phyloP scores from a whole-genome alignment of 768 basidiomycete species.

The Boletus tomentosulus region DNA sequence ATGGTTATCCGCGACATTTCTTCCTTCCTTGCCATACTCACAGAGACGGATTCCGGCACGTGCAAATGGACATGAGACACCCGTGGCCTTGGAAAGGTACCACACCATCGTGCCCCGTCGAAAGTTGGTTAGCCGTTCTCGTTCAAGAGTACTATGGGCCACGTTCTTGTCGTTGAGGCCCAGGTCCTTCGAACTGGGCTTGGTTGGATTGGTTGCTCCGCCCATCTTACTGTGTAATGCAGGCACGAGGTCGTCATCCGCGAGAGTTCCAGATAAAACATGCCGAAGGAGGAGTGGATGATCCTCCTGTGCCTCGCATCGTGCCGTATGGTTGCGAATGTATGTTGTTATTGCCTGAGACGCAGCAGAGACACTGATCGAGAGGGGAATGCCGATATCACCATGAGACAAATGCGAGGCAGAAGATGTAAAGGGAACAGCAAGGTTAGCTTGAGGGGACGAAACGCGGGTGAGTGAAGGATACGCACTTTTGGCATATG shows the following conservation, averaged over 20 bases:
- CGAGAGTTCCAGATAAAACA: conserved; percentile 62
- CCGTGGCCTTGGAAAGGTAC: conserved; percentile 74
- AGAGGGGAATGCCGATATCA: conserved; percentile 2
- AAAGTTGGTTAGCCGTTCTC: conserved; percentile 60
- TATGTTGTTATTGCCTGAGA: conserved; percentile 83
- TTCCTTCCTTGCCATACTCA: conserved; percentile 57
- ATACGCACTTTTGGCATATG: conserved; percentile 68
- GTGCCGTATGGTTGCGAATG: conserved; percentile 66
- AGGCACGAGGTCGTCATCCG: conserved; percentile 70
- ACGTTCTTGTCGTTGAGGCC: conserved; percentile 25
- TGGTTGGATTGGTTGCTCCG: conserved; percentile 50
- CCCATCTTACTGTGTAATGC: conserved; percentile 68
- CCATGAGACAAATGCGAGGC: conserved; percentile 13
- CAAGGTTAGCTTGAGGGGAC: conserved; percentile 5
- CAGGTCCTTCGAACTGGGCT: conserved; percentile 13
- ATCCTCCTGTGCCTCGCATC: conserved; percentile 68
- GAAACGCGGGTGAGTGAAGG: conserved; percentile 9
- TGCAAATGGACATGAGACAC: conserved; percentile 72
- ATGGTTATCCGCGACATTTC: conserved; percentile 23
- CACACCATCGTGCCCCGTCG: conserved; percentile 76
- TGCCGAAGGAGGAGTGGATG: conserved; percentile 72
- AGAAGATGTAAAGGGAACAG: conserved; percentile 1
- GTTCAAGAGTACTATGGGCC: conserved; percentile 10
- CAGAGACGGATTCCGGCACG: conserved; percentile 68
- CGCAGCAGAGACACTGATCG: conserved; percentile 64